Evolutionary conservation across 2,329 filamentous ascomycete species (phyloP), one percentile per base, ranked within the genome.

Genomic region (Cercospora sesami): DNA sequence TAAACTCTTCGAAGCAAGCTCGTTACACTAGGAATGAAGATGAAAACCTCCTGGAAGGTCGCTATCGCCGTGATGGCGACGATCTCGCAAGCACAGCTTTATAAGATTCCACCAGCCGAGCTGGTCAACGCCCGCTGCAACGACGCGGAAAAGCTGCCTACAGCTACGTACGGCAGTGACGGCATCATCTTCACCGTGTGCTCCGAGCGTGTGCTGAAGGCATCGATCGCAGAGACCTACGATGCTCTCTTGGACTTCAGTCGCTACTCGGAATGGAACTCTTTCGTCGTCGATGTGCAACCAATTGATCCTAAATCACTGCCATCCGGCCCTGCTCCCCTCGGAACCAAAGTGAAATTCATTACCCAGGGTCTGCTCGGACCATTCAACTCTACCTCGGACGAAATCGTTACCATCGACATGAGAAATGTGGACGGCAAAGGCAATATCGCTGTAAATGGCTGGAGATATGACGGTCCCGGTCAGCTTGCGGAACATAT

Each of bases 401-500:
- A 61, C 23, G 62, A 63, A 39, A 57, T 66, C 14, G 64, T 61
- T 4, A 51, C 64, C n/a, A 33, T 66, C 28, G 51, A 48, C 8
- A 51, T 31, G 18, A 39, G 16, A 42, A 28, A 39, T 12, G 30
- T 26, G 12, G 57, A 30, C n/a, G 62, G 48, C 10, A n/a, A 51
- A 16, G 39, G 60, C n/a, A 31, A 26, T 7, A 42, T 58, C 14
- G 45, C 58, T 8, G 39, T 62, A 1, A 62, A 66, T 33, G 64
- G 58, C 10, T 61, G 59, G 45, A 66, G 33, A 30, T 66, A 57
- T 45, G 42, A 62, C 9, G 58, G 59, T 6, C 26, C 55, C 10
- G 64, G 64, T 28, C 64, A 61, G 23, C 57, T 23, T 21, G 66
- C 61, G n/a, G 55, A 68, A 59, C 61, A 68, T 21, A 57, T 57